Percentiles rank a stretch among this genome's conserved stretches.
Conservation (phyloP, 345 rosid genomes). For the Reutealis trisperma region DNA sequence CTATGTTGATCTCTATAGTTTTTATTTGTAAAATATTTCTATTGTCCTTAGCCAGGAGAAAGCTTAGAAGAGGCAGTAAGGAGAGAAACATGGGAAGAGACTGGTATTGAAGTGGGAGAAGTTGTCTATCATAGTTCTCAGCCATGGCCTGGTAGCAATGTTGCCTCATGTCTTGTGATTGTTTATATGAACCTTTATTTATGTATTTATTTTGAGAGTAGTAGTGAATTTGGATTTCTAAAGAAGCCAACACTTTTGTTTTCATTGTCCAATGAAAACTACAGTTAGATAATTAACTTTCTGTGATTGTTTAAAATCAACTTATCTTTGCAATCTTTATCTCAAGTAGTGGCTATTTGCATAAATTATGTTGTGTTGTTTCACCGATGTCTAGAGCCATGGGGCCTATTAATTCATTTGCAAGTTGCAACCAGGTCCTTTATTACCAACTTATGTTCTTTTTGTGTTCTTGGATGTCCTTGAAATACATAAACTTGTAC, state of each 20-base stretch:
- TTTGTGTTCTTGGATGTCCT: not conserved
- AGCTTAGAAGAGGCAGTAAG: conserved; percentile 98
- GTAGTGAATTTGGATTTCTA: too few relatives aligned
- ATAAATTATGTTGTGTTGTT: not conserved
- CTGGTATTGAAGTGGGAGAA: conserved; percentile 94
- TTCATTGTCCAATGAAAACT: too few relatives aligned
- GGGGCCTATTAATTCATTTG: too few relatives aligned
- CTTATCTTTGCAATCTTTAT: not conserved
- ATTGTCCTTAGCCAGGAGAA: conserved; percentile 80
- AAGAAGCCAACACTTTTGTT: too few relatives aligned
- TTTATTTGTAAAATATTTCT: conserved; percentile 8
- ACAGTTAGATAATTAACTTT: too few relatives aligned
- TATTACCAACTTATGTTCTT: too few relatives aligned
- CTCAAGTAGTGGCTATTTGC: not conserved
- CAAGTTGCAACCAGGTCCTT: too few relatives aligned
- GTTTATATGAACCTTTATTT: too few relatives aligned
- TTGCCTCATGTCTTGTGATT: not conserved
- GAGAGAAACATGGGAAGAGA: conserved; percentile 94
- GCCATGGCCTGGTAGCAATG: conserved; percentile 91
- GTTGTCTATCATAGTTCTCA: conserved; percentile 94
- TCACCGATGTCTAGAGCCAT: not conserved
- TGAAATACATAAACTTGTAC: not conserved
- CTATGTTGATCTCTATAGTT: not conserved
- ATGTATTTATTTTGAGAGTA: not conserved
- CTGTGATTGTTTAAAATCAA: not conserved